Evolutionary conservation across 2,329 filamentous ascomycete species (phyloP), one percentile per base, ranked within the genome.

Genomic region (Pyricularia sp.): DNA sequence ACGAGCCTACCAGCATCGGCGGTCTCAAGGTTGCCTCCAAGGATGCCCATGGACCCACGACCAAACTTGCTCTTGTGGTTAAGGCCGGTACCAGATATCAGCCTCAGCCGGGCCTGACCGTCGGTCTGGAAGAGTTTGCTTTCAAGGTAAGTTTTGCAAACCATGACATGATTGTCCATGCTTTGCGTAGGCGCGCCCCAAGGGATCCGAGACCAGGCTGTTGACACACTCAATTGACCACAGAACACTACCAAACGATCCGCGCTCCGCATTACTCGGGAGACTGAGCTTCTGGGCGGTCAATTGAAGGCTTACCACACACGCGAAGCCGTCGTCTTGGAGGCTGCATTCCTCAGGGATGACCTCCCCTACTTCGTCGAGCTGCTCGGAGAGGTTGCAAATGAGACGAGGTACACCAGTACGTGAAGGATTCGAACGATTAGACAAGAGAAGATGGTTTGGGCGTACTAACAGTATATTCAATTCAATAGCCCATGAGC

Each of bases 321-420:
- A 75, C 91, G 94, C 78, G 95, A 99, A 85, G 93, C 93, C 78
- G 84, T 99, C 72, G 89, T 99, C 70, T 84, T 99, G 77, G 90
- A 94, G 81, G 92, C 95, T 79, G 97, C 91, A 84, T 99, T 99
- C 86, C 88, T 99, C 74, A 90, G 93, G 79, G 90, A 95, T 79
- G 94, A 99, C 79, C 89, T 99, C 74, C 95, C 95, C 74, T 99
- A 98, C 88, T 99, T 97, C 81, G 88, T 93, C 77, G 95, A 99
- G 85, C 86, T 99, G 73, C 87, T 99, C 74, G 93, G 91, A 77
- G 96, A 99, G 85, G 92, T 97, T 76, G 86, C 95, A 76, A 89
- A 90, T 71, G 84, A 92, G 81, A 97, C 94, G 75, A 95, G 93
- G 83, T 99, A 92, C 80, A 88, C 89, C 73, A 85, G 89, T 91